Evolutionary conservation across 495 filamentous ascomycete genomes (phyloP).

Genomic region (Aspergillus campestris): DNA sequence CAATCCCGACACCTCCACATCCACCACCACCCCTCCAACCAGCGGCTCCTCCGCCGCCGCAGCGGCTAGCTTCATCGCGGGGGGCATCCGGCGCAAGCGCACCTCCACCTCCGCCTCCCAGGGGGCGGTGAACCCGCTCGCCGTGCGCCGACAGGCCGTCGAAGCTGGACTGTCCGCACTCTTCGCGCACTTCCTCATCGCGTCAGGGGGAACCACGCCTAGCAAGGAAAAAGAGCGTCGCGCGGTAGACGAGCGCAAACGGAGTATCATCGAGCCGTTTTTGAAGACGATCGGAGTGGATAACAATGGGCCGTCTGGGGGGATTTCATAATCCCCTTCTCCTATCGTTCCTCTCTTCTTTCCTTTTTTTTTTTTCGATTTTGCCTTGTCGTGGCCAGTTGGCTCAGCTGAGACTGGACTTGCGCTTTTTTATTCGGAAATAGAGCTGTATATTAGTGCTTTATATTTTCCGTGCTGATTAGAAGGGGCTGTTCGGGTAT

Average conservation of each 20-base stretch:
- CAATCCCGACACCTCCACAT: constrained; percentile 3
- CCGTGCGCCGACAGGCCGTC: constrained; percentile 26
- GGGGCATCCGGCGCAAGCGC: constrained; percentile 26
- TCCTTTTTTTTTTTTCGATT: no score
- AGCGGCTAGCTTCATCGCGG: constrained; percentile 24
- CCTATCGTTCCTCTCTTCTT: neutral
- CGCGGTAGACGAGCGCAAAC: constrained; percentile 32
- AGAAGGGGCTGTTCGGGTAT: no score
- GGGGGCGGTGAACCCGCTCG: constrained; percentile 6
- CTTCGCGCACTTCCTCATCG: constrained; percentile 32
- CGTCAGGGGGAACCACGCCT: constrained; percentile 18
- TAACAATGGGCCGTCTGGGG: constrained; percentile 31
- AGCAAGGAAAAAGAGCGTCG: constrained; percentile 36
- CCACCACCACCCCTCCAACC: neutral
- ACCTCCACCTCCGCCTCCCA: constrained; percentile 8
- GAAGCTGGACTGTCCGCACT: constrained; percentile 24
- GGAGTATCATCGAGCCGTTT: constrained; percentile 36
- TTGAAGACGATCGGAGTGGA: constrained; percentile 37
- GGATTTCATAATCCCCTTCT: constrained; percentile 14
- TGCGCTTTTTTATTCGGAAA: no score
- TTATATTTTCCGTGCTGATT: no score
- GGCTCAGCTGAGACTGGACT: no score
- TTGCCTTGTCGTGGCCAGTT: no score
- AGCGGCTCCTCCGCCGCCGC: constrained; percentile 13
- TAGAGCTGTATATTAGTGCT: no score